Evolutionary conservation across 192 early-diverging fungal genomes (phyloP), one percentile per base, ranked within the genome.

Genomic region (Coemansia sp.): DNA sequence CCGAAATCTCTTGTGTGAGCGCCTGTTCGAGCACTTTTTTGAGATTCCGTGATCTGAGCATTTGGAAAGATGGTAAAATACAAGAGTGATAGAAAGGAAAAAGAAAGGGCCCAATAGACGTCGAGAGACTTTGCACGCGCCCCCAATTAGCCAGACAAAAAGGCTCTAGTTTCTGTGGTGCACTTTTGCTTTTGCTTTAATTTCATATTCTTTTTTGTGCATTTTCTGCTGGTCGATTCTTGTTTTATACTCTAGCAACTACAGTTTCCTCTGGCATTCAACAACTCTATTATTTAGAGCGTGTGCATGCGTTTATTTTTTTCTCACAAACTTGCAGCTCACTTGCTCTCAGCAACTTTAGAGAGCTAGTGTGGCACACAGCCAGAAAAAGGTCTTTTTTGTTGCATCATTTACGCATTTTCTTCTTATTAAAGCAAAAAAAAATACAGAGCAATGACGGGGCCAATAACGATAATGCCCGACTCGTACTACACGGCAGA

Each of bases 41-140:
- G 23, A 78, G 52, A 37, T 78, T 72, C 50, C 71, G 72, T 17
- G 75, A 78, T 59, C 75, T 62, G 19, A 78, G 69, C 75, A 78
- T 78, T 36, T 4, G 10, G 15, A 4, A 5, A 53, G 54, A 34
- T 34, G 31, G 6, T 34, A 20, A 36, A 53, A 51, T 26, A 22
- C 22, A 37, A 60, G 44, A 28, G 59, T 47, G 20, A 38, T 36
- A 2, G 38, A 57, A 56, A 51, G 5, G 51, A 10, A 14, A 49
- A 59, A 54, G 20, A 25, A 11, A n/a, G 14, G 25, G 28, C 12
- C 53, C 53, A 55, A 55, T 55, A 55, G 28, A 10, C 15, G 31
- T 7, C 5, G 0, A 48, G 19, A 48, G 47, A 15, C n/a, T 19
- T 15, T 17, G 47, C 47, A 48, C n/a, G 20, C 47, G 47, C 40